Conservation (phyloP, 164 flowering plant genomes). For the Macadamia integrifolia region DNA sequence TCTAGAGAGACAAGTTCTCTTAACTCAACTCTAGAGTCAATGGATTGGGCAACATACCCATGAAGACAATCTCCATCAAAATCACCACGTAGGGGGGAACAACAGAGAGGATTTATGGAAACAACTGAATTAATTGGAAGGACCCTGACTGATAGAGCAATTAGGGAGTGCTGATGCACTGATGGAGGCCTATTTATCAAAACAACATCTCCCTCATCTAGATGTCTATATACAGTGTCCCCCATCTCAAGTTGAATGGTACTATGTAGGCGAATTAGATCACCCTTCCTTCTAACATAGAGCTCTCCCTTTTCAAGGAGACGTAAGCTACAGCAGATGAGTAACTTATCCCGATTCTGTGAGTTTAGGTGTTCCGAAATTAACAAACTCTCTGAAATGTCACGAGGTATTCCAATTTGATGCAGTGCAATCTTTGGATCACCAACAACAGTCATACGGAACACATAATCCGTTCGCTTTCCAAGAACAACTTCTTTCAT, state of each 20-base stretch:
- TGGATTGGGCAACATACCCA: conserved; percentile 83
- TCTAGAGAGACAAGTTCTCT: conserved; percentile 65
- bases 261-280: conserved; percentile 18
- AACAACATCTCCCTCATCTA: conserved; percentile 71
- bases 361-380: conserved; percentile 51
- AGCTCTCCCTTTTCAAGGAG: conserved; percentile 46
- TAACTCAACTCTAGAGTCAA: conserved; percentile 68
- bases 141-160: conserved; percentile 61
- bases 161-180: conserved; percentile 79
- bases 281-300: conserved; percentile 44
- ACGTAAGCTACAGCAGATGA: conserved; percentile 23
- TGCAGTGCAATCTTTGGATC: conserved; percentile 68
- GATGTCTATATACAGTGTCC: conserved; percentile 50
- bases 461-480: conserved; percentile 62
- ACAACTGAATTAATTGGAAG: conserved; percentile 59
- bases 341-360: conserved; percentile 52
- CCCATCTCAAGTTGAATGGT: conserved; percentile 40
- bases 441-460: conserved; percentile 87
- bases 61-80: conserved; percentile 97
- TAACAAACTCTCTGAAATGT: conserved; percentile 55
- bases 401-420: conserved; percentile 79
- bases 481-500: conserved; percentile 74
- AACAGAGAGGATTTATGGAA: conserved; percentile 76
- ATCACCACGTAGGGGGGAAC: conserved; percentile 85
- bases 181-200: conserved; percentile 92